Base-by-base conservation (phyloP, 768 basidiomycete genomes). In the Auricularia heimuer region DNA sequence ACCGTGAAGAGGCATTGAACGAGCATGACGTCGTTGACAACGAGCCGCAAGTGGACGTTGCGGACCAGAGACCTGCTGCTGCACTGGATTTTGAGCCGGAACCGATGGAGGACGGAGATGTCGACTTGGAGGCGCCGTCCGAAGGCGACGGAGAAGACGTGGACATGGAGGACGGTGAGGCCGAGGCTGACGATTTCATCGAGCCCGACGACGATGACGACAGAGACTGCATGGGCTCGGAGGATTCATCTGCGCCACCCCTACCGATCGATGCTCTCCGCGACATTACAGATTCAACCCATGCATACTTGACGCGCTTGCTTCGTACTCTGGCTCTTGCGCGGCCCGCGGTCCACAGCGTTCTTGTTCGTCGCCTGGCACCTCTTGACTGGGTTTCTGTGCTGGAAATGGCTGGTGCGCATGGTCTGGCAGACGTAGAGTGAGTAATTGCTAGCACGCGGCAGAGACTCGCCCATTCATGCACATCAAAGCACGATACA, bases 111-210 rank as follows among this genome's bases (percentile, higher is more conserved):
- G 72, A 72, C 16, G 67, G 70, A 21, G 69, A 71, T 4, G 73
- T 74, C 21, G 66, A 69, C 4, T 68, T 73, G 3, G 67, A 70
- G 7, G 74, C 51, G 2, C 16, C 34, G 24, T 62, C 54, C 56
- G 69, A 75, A 10, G 70, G 68, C 21, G 75, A 77, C 21, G 77
- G 74, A 44, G 75, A 64, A 67, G 18, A 18, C 14, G 62, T 12
- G 54, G n/a, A 7, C 29, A 18, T 12, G 18, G 54, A 54, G 1
- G 29, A 54, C 11, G 54, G 7, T 18, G 29, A 14, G 8, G 39
- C 12, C 39, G 39, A 42, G 12, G 39, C 29, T 24, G 34, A 60
- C 34, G 14, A 14, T 29, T 14, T 29, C 24, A 34, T n/a, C 24
- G 56, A 60, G 7, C 29, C 56, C 56, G 56, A 60, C 56, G 34